Base-by-base conservation (phyloP, 2,329 filamentous ascomycete genomes). In the Aspergillus arachidicola region DNA sequence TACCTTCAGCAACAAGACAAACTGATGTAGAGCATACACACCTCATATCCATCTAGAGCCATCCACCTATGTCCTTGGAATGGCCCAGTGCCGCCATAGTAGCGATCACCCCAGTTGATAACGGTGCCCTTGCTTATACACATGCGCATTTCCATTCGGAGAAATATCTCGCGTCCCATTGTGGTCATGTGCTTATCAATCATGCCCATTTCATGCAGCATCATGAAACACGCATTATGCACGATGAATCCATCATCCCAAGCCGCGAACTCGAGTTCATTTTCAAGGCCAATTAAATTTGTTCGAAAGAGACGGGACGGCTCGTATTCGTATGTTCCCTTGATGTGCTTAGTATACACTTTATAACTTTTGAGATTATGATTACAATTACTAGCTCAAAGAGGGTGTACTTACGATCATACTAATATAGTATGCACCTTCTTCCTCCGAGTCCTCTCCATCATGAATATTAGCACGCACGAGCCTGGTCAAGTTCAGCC, bases 31-130 rank as follows among this genome's bases (percentile, higher is more conserved):
- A 19, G 4, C 14, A 19, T 26, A 19, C 38, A 30, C n/a, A 65
- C 60, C 46, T 63, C 63, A 9, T 50, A 54, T 6, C 59, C 60
- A 14, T 12, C 45, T 6, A 12, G 12, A 19, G 23, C 21, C 21
- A 28, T 28, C 45, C 45, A 48, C 10, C 45, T 48, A 28, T 26
- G 45, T n/a, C 45, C 45, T 4, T 48, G 45, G 6, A 48, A 48
- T 19, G 3, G 2, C 1, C 23, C 21, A 3, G 23, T 5, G 3
- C 45, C 14, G 3, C 45, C 21, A 16, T 48, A 48, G 21, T 4
- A 19, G 21, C 21, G 1, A 26, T 26, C 45, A 9, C 14, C 45
- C 45, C 21, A 48, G 45, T 28, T 28, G 45, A 48, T 28, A 19
- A 48, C 45, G 45, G 45, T 3, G 11, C 3, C n/a, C 10, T 7